Evolutionary conservation across 345 rosid genomes (phyloP).

Genomic region (Cardamine occulta): DNA sequence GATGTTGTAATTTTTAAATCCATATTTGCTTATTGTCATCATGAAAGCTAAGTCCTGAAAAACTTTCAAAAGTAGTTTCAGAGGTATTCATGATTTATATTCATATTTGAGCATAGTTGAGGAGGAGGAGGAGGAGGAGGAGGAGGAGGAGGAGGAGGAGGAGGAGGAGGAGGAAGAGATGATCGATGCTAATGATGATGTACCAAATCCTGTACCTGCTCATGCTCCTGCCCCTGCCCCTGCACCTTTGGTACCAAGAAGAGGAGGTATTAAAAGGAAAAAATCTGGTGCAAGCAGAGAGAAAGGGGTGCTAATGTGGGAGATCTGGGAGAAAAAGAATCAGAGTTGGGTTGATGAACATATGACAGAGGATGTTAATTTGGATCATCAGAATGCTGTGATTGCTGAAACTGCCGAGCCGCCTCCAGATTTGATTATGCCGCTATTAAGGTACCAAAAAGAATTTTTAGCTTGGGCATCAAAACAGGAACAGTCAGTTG

Average conservation of each 20-base stretch:
- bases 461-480: slow-evolving; percentile 96
- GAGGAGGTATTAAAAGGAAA: slow-evolving; percentile 42
- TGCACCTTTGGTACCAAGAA: slow-evolving; percentile 29
- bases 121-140: slow-evolving; percentile 31
- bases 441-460: slow-evolving; percentile 86
- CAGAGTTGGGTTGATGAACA: slow-evolving; percentile 69
- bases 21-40: too few relatives aligned
- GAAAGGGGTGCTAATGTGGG: slow-evolving; percentile 61
- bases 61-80: neutral
- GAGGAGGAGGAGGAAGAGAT: slow-evolving; percentile 21
- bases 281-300: neutral
- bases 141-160: slow-evolving; percentile 26
- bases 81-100: slow-evolving; percentile 12
- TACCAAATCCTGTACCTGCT: slow-evolving; percentile 31
- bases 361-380: slow-evolving; percentile 54
- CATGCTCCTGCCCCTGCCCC: too few relatives aligned
- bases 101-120: slow-evolving; percentile 23
- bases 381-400: slow-evolving; percentile 57
- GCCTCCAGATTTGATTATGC: slow-evolving; percentile 68
- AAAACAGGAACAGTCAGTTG: slow-evolving; percentile 78
- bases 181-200: neutral
- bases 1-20: slow-evolving; percentile 2
- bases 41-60: neutral
- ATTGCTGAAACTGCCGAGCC: slow-evolving; percentile 63
- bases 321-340: slow-evolving; percentile 70